phyloP scores from a whole-genome alignment of 805 yeast genomes.

The Scheffersomyces spartinae region DNA sequence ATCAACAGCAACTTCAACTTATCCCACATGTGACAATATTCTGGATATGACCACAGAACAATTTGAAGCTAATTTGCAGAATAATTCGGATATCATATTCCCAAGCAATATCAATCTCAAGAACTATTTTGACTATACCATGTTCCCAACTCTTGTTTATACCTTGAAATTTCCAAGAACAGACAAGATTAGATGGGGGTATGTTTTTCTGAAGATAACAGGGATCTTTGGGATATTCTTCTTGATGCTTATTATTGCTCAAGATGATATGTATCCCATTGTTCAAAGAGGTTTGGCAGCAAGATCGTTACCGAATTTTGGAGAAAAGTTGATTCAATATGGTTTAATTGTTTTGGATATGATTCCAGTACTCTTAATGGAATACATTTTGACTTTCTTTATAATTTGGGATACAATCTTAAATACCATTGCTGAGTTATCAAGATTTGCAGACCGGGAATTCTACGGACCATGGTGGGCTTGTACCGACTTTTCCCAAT shows the following conservation, averaged over 20 bases:
- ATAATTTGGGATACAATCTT: constrained; percentile 93
- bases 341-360: constrained; percentile 58
- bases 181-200: constrained; percentile 51
- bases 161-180: constrained; percentile 79
- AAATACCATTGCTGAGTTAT: constrained; percentile 81
- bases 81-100: constrained; percentile 32
- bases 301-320: constrained; percentile 36
- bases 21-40: constrained; percentile 5
- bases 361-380: constrained; percentile 66
- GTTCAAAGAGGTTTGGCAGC: constrained; percentile 49
- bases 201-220: constrained; percentile 52
- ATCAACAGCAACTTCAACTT: constrained; percentile 16
- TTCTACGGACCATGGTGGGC: constrained; percentile 99
- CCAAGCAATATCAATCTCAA: constrained; percentile 58
- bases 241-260: constrained; percentile 73
- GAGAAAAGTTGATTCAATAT: constrained; percentile 33
- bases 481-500: constrained; percentile 85
- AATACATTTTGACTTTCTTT: constrained; percentile 72
- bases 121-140: constrained; percentile 67
- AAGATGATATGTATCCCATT: constrained; percentile 62
- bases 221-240: constrained; percentile 85
- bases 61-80: constrained; percentile 3
- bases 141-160: constrained; percentile 85
- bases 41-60: constrained; percentile 4
- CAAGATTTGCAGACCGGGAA: constrained; percentile 78